Evolutionary conservation across 441 rosid genomes (phyloP).

Genomic region (Eruca vesicaria): DNA sequence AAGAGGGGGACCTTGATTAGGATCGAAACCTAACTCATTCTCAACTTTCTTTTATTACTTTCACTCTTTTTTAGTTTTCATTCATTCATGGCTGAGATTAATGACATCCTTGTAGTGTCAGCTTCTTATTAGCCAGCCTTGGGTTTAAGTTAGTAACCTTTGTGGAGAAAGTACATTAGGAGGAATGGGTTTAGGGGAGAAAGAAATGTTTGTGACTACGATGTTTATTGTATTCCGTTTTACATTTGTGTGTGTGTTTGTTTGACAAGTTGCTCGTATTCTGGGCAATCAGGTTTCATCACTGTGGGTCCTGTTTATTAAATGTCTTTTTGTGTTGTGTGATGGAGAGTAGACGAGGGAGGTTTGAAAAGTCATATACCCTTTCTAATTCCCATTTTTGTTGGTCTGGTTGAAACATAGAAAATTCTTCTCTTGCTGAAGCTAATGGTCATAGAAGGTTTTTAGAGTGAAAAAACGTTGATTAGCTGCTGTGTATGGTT

Average conservation of each 20-base stretch:
- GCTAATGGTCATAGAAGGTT: not conserved
- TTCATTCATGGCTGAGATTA: slow-evolving; percentile 6
- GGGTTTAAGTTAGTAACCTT: not conserved
- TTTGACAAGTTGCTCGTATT: slow-evolving; percentile 16
- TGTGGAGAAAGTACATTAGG: slow-evolving; percentile 9
- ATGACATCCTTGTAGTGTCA: not conserved
- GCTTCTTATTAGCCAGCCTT: not conserved
- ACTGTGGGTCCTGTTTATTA: slow-evolving; percentile 13
- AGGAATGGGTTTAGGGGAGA: slow-evolving; percentile 7
- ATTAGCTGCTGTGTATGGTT: not conserved
- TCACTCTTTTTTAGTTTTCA: not conserved
- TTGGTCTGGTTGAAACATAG: slow-evolving; percentile 36
- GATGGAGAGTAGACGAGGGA: slow-evolving; percentile 22
- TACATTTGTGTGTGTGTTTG: not conserved
- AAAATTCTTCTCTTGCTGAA: slow-evolving; percentile 10
- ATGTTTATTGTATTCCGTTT: not conserved
- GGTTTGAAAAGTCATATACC: slow-evolving; percentile 17
- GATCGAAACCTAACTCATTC: slow-evolving; percentile 26
- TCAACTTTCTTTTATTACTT: not conserved
- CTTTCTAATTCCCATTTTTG: slow-evolving; percentile 21
- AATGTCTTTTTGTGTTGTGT: slow-evolving; percentile 23
- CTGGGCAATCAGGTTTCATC: not conserved
- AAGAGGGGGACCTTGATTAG: slow-evolving; percentile 21
- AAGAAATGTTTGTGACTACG: not conserved
- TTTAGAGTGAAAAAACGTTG: not conserved